These are phyloP conservation scores for Bruguiera gymnorhiza DNA, from an alignment of 345 rosid species.

Conservation along the genomic window DNA sequence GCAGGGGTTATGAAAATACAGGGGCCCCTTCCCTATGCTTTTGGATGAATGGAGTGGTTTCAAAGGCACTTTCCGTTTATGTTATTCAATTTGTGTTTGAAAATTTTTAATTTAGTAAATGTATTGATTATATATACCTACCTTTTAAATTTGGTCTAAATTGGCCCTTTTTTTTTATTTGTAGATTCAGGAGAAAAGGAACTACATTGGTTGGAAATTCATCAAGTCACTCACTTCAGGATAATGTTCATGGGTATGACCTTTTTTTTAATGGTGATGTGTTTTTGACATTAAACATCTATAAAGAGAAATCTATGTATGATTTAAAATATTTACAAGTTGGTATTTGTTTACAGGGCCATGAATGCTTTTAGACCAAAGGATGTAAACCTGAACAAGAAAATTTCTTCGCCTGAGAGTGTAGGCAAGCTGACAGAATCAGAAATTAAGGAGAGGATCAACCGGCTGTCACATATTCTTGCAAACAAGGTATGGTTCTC, in stretches of 20 bases:
- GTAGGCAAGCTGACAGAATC: constrained; percentile 57
- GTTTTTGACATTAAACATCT: too few relatives aligned
- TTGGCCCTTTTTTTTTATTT: neutral
- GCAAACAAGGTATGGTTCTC: constrained; percentile 57
- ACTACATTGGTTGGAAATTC: constrained; percentile 35
- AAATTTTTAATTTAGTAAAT: neutral
- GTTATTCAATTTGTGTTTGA: neutral
- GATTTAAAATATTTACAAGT: neutral
- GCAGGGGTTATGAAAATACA: too few relatives aligned
- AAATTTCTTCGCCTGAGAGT: constrained; percentile 45
- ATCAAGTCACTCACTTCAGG: constrained; percentile 40
- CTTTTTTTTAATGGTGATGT: too few relatives aligned
- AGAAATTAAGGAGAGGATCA: constrained; percentile 64
- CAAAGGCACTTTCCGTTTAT: neutral
- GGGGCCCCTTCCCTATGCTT: too few relatives aligned
- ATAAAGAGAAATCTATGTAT: neutral
- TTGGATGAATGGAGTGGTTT: too few relatives aligned
- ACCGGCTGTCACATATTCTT: constrained; percentile 46
- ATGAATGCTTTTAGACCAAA: constrained; percentile 80
- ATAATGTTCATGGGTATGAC: constrained; percentile 56
- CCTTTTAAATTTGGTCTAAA: neutral
- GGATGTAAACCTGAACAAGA: constrained; percentile 54
- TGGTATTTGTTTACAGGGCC: constrained; percentile 46
- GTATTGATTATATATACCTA: neutral
- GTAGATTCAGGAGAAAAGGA: constrained; percentile 43